Evolutionary conservation across 2,329 filamentous ascomycete species (phyloP).

Genomic region (Diaporthe sp.): DNA sequence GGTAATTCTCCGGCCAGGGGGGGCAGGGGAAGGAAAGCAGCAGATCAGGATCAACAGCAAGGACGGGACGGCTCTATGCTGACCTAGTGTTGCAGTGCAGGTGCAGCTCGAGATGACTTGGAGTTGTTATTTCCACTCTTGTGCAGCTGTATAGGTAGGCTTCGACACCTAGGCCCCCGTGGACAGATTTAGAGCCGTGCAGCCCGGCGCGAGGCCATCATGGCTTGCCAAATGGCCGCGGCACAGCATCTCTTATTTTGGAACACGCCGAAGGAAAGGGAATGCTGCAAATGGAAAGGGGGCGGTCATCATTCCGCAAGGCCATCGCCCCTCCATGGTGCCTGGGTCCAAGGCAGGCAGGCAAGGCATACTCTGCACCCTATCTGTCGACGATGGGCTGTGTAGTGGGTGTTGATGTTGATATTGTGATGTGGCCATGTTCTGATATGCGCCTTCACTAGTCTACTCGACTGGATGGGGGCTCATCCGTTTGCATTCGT

Average conservation of each 20-base stretch:
- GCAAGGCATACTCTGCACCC: constrained; percentile 14
- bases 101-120: neutral
- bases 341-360: neutral
- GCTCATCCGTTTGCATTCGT: constrained; percentile 15
- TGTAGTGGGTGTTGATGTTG: neutral
- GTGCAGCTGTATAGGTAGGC: constrained; percentile 3
- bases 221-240: neutral
- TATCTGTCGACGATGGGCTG: constrained; percentile 2
- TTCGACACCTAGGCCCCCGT: neutral
- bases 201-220: constrained; percentile 7
- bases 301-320: constrained; percentile 6
- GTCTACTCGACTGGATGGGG: neutral
- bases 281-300: neutral
- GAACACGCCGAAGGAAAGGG: neutral
- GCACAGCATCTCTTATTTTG: constrained; percentile 26
- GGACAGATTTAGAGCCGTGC: constrained; percentile 18
- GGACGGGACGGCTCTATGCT: neutral
- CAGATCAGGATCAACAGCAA: constrained; percentile 19
- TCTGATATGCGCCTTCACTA: neutral
- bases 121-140: neutral
- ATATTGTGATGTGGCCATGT: neutral
- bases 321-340: neutral
- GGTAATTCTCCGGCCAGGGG: constrained; percentile 21
- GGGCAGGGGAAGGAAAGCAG: neutral
- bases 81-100: neutral